Evolutionary conservation across 495 filamentous ascomycete species (phyloP).

Genomic region (Tuber calosporum): DNA sequence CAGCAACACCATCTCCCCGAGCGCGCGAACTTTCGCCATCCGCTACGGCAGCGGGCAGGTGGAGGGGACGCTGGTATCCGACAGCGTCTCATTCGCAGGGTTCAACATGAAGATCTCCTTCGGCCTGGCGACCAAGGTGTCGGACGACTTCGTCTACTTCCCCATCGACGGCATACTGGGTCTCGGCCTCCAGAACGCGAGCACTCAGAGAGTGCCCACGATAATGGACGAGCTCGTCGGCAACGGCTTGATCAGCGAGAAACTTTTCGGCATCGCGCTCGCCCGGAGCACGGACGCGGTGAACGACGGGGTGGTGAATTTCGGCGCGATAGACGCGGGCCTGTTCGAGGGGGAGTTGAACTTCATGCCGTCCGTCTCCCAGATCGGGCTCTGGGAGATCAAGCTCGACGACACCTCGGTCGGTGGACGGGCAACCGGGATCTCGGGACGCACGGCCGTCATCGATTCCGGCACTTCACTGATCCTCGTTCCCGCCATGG

Average conservation of each 20-base stretch:
- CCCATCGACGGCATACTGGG: slow-evolving; percentile 85
- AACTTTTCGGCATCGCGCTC: slow-evolving; percentile 62
- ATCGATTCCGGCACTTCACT: slow-evolving; percentile 80
- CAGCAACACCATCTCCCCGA: slow-evolving; percentile 52
- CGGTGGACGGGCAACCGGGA: slow-evolving; percentile 49
- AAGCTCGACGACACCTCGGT: slow-evolving; percentile 56
- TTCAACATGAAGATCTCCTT: slow-evolving; percentile 57
- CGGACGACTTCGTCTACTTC: slow-evolving; percentile 62
- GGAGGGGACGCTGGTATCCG: slow-evolving; percentile 55
- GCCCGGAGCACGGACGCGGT: slow-evolving; percentile 55
- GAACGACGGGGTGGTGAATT: slow-evolving; percentile 69
- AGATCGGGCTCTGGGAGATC: slow-evolving; percentile 58
- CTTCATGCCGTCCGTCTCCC: slow-evolving; percentile 51
- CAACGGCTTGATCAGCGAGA: slow-evolving; percentile 53
- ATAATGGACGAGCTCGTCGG: slow-evolving; percentile 58
- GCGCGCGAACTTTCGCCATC: slow-evolving; percentile 52
- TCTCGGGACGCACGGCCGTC: slow-evolving; percentile 54
- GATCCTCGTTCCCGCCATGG: slow-evolving; percentile 57
- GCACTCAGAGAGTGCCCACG: slow-evolving; percentile 48
- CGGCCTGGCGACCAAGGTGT: slow-evolving; percentile 60
- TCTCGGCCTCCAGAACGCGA: slow-evolving; percentile 52
- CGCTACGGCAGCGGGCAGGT: slow-evolving; percentile 67
- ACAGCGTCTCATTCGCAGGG: slow-evolving; percentile 59
- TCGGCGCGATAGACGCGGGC: slow-evolving; percentile 60
- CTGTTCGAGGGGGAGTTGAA: slow-evolving; percentile 60